Conservation (phyloP, 441 rosid genomes). For the Mallotus japonicus region DNA sequence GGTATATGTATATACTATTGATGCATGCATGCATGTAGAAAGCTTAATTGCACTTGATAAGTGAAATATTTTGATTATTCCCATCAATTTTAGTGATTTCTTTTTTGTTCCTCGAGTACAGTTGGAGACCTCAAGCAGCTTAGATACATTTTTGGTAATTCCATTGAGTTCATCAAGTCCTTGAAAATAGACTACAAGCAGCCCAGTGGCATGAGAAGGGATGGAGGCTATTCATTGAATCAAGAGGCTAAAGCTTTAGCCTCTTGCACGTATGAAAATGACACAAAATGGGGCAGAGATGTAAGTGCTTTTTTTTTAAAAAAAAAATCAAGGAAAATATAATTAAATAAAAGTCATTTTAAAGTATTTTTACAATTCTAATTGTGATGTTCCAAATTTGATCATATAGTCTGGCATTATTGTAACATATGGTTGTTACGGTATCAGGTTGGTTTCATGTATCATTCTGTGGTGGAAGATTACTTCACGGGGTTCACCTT, state of each 20-base stretch:
- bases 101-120: not conserved
- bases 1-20: not conserved
- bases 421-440: no score
- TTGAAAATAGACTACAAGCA: not conserved
- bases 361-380: no score
- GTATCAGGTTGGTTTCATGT: conserved; percentile 38
- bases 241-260: conserved; percentile 13
- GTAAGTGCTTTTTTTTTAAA: conserved; percentile 9
- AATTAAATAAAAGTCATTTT: no score
- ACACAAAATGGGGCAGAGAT: conserved; percentile 46
- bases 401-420: no score
- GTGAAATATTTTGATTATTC: no score
- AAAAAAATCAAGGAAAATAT: no score
- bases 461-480: conserved; percentile 41
- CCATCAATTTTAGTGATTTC: not conserved
- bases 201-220: not conserved
- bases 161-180: conserved; percentile 33
- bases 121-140: conserved; percentile 21
- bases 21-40: no score
- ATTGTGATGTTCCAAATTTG: no score
- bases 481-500: conserved; percentile 38
- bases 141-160: conserved; percentile 26
- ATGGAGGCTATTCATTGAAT: not conserved
- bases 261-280: conserved; percentile 33
- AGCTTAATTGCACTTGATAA: no score